Evolutionary conservation across 129 eudicot species (phyloP), one percentile per base, ranked within the genome.

Genomic region (Pseudognaphalium luteoalbum): DNA sequence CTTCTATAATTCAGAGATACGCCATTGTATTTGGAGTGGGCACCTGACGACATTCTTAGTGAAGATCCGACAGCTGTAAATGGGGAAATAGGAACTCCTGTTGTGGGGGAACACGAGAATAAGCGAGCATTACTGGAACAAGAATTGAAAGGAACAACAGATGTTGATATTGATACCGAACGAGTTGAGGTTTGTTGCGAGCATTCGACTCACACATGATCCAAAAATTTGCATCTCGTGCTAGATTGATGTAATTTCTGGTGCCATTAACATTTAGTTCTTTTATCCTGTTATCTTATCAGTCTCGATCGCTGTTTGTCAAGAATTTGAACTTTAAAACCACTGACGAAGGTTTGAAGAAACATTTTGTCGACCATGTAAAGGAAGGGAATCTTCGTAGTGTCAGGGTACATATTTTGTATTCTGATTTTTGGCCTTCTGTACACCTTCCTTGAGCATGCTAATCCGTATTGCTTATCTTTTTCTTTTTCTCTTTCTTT

Each of bases 251-350:
- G 35, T 57, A 42, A 34, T 54, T 58, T 61, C 6, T 32, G 22
- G 59, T 68, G 57, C 7, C 20, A 12, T 47, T 37, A 42, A 29
- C 12, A 11, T 69, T 81, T 7, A 70, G 59, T 25, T 70, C 9
- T 78, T 60, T 52, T 84, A 3, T 12, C 66, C 19, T 20, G 41
- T 73, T 63, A 17, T 80, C 71, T 79, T 87, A 41, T 80, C 89
- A 91, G 99, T 87, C 99, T 14, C 87, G 92, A 20, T 91, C 99
- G 1, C 81, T 91, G 51, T 95, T 78, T 79, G 90, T 95, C 77
- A 91, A 95, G 97, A 91, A 95, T 82, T 82, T 95, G 81, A 95
- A 95, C 74, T 91, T 95, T 61, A 95, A 69, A 88, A 89, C 99
- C 50, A 76, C 89, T 4, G 97, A 91, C 29, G 96, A 91, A 78